Conservation (phyloP, 2,329 filamentous ascomycete genomes). For the Sporothrix variecibatus region DNA sequence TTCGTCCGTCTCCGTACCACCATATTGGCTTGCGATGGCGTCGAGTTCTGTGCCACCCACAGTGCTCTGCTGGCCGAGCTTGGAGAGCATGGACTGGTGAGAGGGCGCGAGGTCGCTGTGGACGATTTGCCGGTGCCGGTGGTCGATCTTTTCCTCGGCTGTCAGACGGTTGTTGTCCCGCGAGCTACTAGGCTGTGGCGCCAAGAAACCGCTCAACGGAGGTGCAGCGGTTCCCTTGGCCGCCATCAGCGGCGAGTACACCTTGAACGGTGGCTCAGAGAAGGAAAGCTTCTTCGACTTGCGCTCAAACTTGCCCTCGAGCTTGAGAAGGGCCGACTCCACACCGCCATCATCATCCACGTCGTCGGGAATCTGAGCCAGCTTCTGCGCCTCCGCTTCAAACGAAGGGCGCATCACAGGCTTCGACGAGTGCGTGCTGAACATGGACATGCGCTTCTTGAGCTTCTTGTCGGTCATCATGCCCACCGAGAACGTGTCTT, state of each 20-base stretch:
- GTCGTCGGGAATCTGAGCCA: slow-evolving; percentile 87
- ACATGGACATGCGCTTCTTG: slow-evolving; percentile 54
- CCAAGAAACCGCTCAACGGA: slow-evolving; percentile 23
- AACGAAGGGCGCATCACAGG: slow-evolving; percentile 73
- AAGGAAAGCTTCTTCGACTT: slow-evolving; percentile 47
- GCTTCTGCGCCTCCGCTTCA: slow-evolving; percentile 81
- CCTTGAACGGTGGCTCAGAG: neutral
- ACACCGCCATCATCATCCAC: slow-evolving; percentile 77
- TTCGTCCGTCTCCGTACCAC: neutral
- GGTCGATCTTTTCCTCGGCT: slow-evolving; percentile 47
- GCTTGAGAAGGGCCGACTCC: slow-evolving; percentile 86
- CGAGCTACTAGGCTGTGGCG: neutral
- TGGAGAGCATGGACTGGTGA: neutral
- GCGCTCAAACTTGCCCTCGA: slow-evolving; percentile 82
- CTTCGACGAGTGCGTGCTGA: slow-evolving; percentile 64
- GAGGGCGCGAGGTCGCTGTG: slow-evolving; percentile 35
- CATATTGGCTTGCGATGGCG: neutral
- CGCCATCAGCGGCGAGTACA: neutral
- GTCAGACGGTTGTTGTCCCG: slow-evolving; percentile 33
- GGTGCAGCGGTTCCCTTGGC: neutral
- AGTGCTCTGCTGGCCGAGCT: slow-evolving; percentile 5
- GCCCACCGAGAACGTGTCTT: slow-evolving; percentile 59
- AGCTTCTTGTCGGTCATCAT: slow-evolving; percentile 55
- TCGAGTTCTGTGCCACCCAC: neutral
- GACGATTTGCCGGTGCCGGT: slow-evolving; percentile 49